phyloP scores from a whole-genome alignment of 495 filamentous ascomycete genomes.

The Xeromyces bisporus region DNA sequence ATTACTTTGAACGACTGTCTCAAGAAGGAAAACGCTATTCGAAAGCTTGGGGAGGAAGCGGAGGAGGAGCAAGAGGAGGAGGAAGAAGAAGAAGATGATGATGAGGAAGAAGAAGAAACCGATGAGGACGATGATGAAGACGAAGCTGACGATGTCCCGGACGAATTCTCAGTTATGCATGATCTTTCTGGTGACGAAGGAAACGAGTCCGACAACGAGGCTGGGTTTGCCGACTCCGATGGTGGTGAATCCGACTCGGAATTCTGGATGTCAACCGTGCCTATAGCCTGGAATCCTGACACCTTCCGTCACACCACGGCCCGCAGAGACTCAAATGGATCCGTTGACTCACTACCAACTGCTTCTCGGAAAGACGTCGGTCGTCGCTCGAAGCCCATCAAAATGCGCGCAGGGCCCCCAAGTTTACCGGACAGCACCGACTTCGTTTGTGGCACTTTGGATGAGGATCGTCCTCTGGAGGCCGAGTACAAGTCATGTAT shows the following conservation, averaged over 20 bases:
- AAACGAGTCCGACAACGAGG: slow-evolving; percentile 91
- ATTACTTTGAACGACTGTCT: slow-evolving; percentile 82
- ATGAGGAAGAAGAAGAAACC: slow-evolving; percentile 36
- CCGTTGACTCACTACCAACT: slow-evolving; percentile 40
- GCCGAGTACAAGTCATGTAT: slow-evolving; percentile 77
- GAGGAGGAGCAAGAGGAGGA: slow-evolving; percentile 72
- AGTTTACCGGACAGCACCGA: slow-evolving; percentile 92
- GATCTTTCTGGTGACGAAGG: slow-evolving; percentile 49
- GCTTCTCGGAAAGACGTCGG: slow-evolving; percentile 9
- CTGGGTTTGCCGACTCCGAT: slow-evolving; percentile 80
- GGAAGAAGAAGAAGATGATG: slow-evolving; percentile 45
- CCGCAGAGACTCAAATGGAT: slow-evolving; percentile 42
- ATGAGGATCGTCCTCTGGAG: slow-evolving; percentile 89
- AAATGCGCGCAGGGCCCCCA: slow-evolving; percentile 56
- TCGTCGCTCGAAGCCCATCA: slow-evolving; percentile 27
- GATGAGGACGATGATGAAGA: slow-evolving; percentile 25
- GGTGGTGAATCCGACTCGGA: slow-evolving; percentile 51
- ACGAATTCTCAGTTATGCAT: slow-evolving; percentile 46
- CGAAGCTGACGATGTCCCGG: slow-evolving; percentile 27
- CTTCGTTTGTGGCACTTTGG: slow-evolving; percentile 92
- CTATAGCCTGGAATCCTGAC: slow-evolving; percentile 20
- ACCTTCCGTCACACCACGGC: slow-evolving; percentile 21
- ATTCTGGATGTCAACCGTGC: slow-evolving; percentile 58
- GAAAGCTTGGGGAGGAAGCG: slow-evolving; percentile 73
- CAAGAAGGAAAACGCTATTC: slow-evolving; percentile 75